A percentile compares a stretch with the other conserved stretches of the same genome.
These are phyloP conservation scores for Artomyces pyxidatus DNA, from an alignment of 768 basidiomycete species.

Conservation along the genomic window DNA sequence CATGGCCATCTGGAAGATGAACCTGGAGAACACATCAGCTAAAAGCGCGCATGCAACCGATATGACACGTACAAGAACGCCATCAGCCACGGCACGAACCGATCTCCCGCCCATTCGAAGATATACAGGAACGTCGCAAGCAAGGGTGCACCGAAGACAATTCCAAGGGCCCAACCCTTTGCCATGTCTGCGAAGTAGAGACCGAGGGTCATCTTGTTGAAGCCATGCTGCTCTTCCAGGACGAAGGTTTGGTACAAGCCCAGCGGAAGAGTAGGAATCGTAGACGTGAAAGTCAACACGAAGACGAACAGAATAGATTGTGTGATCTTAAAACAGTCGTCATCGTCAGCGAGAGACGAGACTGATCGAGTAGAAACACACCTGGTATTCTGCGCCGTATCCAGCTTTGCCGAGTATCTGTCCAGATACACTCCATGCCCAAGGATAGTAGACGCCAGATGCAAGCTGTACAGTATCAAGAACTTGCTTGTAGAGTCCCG, in stretches of 20 bases:
- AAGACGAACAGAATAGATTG: constrained; percentile 78
- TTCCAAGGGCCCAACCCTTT: constrained; percentile 69
- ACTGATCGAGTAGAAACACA: constrained; percentile 24
- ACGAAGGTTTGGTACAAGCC: constrained; percentile 86
- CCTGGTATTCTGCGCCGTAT: constrained; percentile 68
- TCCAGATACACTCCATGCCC: constrained; percentile 71
- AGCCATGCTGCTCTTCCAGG: constrained; percentile 90
- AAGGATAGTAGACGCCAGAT: constrained; percentile 64
- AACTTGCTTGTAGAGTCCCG: constrained; percentile 65
- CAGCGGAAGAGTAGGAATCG: constrained; percentile 66
- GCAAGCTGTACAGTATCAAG: constrained; percentile 66
- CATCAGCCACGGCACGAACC: constrained; percentile 92
- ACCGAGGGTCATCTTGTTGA: constrained; percentile 84
- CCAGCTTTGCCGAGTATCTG: constrained; percentile 41
- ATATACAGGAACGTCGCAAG: constrained; percentile 81
- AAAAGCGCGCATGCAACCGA: background rate
- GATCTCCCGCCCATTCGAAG: constrained; percentile 89
- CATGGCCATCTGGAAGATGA: constrained; percentile 79
- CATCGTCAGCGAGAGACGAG: background rate
- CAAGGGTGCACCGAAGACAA: constrained; percentile 76
- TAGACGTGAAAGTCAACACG: constrained; percentile 56
- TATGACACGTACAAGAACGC: constrained; percentile 63
- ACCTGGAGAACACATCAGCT: constrained; percentile 31
- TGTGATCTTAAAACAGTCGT: constrained; percentile 49
- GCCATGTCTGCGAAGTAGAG: constrained; percentile 75